Evolutionary conservation across 1,139 yeast species (phyloP), one percentile per base, ranked within the genome.

Genomic region (Yarrowia galli): DNA sequence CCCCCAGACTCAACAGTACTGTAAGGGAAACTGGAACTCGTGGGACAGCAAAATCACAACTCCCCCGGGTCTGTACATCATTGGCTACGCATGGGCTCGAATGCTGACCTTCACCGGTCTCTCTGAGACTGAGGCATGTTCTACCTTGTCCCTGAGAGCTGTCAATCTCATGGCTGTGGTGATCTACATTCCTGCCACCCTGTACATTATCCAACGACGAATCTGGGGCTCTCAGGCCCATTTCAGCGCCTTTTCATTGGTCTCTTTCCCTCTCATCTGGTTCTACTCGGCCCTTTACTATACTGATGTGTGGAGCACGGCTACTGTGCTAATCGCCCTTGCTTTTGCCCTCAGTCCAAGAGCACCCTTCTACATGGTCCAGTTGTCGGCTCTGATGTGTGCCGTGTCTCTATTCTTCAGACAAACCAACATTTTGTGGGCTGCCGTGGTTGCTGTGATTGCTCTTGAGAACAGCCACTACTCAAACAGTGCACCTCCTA

Each of bases 31-130:
- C 63, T 92, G 88, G 79, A 70, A 71, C 16, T 74, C 80, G 0
- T 95, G 98, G 98, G 95, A 95, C 76, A 83, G 87, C 43, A 95
- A 93, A 75, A 92, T 96, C 75, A 95, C 99, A 3, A 95, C 99
- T 0, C 99, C 99, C 1, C 99, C 99, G 0, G 99, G 99, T 0
- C 79, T 95, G 45, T 95, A 95, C 74, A 71, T 83, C 12, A 74
- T 92, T 13, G 96, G 93, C 0, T 83, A 83, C 71, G 67, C 78
- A 6, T 86, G 82, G 74, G 76, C 83, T 61, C 77, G 82, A 69
- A 32, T 78, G 1, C 53, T 81, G 49, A 72, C 76, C 35, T 65
- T 76, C 46, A 69, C 72, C 35, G 48, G 66, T n/a, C 22, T 65
- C 28, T 9, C 66, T 45, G 22, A 46, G 20, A 16, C 68, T 9